A percentile compares a stretch with the other conserved stretches of the same genome.
Conservation (phyloP, 2,329 filamentous ascomycete genomes). For the Verticillium nubilum region DNA sequence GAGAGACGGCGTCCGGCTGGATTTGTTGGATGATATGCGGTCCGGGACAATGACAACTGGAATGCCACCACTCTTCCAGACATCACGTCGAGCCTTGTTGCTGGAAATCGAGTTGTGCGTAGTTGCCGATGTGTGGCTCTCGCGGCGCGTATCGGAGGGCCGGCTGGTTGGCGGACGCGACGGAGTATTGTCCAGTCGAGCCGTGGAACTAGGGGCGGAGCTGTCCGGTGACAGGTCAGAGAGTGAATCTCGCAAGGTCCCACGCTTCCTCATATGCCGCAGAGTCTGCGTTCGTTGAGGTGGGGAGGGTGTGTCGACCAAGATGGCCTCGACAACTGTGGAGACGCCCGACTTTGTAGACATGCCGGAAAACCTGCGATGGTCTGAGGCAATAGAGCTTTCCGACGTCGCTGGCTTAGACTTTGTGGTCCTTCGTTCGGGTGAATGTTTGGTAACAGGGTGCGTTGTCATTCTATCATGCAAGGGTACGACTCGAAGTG, state of each 20-base stretch:
- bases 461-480: slow-evolving; percentile 34
- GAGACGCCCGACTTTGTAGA: slow-evolving; percentile 51
- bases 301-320: slow-evolving; percentile 43
- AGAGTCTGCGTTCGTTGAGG: slow-evolving; percentile 47
- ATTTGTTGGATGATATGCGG: slow-evolving; percentile 49
- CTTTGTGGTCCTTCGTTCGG: slow-evolving; percentile 21
- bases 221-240: slow-evolving; percentile 34
- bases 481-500: slow-evolving; percentile 40
- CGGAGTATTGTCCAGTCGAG: slow-evolving; percentile 22
- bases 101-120: slow-evolving; percentile 47
- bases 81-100: slow-evolving; percentile 49
- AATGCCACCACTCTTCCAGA: slow-evolving; percentile 55
- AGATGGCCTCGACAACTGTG: slow-evolving; percentile 51
- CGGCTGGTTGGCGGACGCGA: slow-evolving; percentile 22
- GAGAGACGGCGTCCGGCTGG: slow-evolving; percentile 46
- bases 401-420: slow-evolving; percentile 28
- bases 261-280: slow-evolving; percentile 55
- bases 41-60: slow-evolving; percentile 59
- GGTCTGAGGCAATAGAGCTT: slow-evolving; percentile 34
- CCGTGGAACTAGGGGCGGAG: slow-evolving; percentile 33
- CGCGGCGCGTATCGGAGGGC: slow-evolving; percentile 26
- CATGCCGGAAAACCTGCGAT: slow-evolving; percentile 45
- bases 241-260: slow-evolving; percentile 40
- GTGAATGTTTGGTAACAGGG: slow-evolving; percentile 27
- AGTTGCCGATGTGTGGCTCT: slow-evolving; percentile 43